Conservation (phyloP, 2,329 filamentous ascomycete genomes). For the Calonectria leucothoes region DNA sequence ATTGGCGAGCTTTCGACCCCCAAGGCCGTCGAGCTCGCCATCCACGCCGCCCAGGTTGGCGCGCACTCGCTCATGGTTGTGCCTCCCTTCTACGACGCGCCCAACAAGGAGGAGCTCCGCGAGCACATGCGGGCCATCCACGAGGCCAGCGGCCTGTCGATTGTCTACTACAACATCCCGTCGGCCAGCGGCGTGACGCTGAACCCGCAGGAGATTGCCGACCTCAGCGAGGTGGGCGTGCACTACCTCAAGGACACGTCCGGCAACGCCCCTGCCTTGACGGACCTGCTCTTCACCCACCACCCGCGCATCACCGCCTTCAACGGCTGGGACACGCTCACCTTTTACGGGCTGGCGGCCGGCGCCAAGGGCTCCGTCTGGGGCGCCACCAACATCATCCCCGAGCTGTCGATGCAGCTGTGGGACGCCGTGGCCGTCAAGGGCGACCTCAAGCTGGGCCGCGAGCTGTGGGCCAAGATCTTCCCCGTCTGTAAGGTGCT, state of each 20-base stretch:
- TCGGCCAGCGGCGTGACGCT: conserved; percentile 57
- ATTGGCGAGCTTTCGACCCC: conserved; percentile 57
- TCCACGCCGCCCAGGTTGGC: conserved; percentile 43
- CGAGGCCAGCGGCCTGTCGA: conserved; percentile 52
- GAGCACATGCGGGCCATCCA: conserved; percentile 57
- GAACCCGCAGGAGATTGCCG: conserved; percentile 54
- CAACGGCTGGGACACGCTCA: conserved; percentile 66
- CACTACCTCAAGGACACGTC: conserved; percentile 65
- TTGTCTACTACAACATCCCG: conserved; percentile 65
- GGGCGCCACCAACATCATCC: conserved; percentile 63
- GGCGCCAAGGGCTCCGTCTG: conserved; percentile 62
- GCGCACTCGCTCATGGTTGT: conserved; percentile 60
- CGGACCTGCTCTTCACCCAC: conserved; percentile 58
- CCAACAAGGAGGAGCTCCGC: conserved; percentile 46
- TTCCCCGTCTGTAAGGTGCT: conserved; percentile 63
- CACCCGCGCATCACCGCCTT: conserved; percentile 57
- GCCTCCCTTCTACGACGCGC: conserved; percentile 61
- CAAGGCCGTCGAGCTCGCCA: conserved; percentile 38
- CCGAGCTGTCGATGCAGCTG: conserved; percentile 59
- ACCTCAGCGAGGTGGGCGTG: conserved; percentile 57
- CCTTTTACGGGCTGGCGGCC: conserved; percentile 63
- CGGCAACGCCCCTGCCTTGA: conserved; percentile 61
- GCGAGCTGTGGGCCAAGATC: conserved; percentile 61
- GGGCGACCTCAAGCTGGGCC: conserved; percentile 54
- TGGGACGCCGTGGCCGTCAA: conserved; percentile 55